These are phyloP conservation scores for Alternaria sp. DNA, from an alignment of 2,329 filamentous ascomycete species.

Conservation along the genomic window DNA sequence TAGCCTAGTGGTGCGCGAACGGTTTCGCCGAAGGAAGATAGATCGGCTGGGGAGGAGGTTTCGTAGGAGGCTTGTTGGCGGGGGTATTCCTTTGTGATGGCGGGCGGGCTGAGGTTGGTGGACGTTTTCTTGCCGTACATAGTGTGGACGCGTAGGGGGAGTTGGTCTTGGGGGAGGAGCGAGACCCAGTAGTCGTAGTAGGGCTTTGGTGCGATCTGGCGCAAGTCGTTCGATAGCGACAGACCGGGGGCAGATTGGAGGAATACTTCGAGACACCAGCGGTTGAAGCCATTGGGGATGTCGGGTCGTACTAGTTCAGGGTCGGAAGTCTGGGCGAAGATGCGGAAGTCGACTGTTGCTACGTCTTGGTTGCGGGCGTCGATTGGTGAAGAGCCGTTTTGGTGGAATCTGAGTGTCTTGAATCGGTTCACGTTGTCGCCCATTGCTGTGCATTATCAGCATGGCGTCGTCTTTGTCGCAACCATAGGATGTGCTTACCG, in stretches of 20 bases:
- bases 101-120: constrained; percentile 18
- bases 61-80: constrained; percentile 40
- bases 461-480: background rate
- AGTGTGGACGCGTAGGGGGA: constrained; percentile 25
- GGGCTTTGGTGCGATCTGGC: constrained; percentile 29
- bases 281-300: constrained; percentile 34
- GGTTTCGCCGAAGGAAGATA: constrained; percentile 26
- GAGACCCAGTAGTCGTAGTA: constrained; percentile 40
- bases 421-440: constrained; percentile 30
- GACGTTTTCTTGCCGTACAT: constrained; percentile 18
- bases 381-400: constrained; percentile 34
- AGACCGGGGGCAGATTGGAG: constrained; percentile 53
- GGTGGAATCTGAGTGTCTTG: constrained; percentile 35
- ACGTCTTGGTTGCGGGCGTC: constrained; percentile 43
- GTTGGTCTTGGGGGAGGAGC: constrained; percentile 29
- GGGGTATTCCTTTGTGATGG: constrained; percentile 22
- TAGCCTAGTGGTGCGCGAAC: constrained; percentile 50
- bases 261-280: constrained; percentile 37
- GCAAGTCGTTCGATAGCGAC: constrained; percentile 36
- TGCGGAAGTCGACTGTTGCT: constrained; percentile 48
- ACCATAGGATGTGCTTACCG: constrained; percentile 1
- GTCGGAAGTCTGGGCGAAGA: constrained; percentile 33
- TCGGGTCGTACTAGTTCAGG: constrained; percentile 29
- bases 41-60: constrained; percentile 20
- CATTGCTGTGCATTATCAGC: constrained; percentile 16